Evolutionary conservation across 148 eudicot species (phyloP).

Genomic region (Rhododendron kiyosumense): DNA sequence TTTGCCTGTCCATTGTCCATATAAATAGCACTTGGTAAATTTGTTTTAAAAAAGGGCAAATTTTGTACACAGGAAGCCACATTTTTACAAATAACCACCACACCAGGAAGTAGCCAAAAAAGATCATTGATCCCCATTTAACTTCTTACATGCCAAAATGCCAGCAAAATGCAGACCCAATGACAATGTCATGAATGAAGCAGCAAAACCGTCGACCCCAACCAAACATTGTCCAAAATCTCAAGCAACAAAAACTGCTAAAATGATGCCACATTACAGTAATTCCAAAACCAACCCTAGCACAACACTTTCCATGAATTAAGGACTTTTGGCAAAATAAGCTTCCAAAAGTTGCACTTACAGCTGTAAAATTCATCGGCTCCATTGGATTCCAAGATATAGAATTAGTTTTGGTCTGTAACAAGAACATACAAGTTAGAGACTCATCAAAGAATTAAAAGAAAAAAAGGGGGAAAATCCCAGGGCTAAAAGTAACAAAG

Average conservation of each 20-base stretch:
- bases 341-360: conserved; percentile 31
- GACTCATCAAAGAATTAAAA: not conserved
- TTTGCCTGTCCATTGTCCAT: conserved; percentile 71
- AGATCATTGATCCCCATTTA: not conserved
- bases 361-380: conserved; percentile 95
- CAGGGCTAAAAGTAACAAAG: not conserved
- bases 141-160: not conserved
- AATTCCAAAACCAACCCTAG: not conserved
- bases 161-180: not conserved
- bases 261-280: not conserved
- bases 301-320: not conserved
- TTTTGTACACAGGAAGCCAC: not conserved
- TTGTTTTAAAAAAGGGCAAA: not conserved
- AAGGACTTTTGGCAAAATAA: not conserved
- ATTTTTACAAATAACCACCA: not conserved
- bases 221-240: not conserved
- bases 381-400: conserved; percentile 96
- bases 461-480: not conserved
- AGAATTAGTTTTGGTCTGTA: conserved; percentile 85
- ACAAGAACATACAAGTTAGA: conserved; percentile 19
- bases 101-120: not conserved
- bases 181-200: not conserved
- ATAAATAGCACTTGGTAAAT: conserved; percentile 4
- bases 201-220: not conserved
- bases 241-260: not conserved